Percentiles rank a stretch among this genome's conserved stretches.
Evolutionary conservation across 208 protist genomes (phyloP).

Genomic region (Leishmania turanica): DNA sequence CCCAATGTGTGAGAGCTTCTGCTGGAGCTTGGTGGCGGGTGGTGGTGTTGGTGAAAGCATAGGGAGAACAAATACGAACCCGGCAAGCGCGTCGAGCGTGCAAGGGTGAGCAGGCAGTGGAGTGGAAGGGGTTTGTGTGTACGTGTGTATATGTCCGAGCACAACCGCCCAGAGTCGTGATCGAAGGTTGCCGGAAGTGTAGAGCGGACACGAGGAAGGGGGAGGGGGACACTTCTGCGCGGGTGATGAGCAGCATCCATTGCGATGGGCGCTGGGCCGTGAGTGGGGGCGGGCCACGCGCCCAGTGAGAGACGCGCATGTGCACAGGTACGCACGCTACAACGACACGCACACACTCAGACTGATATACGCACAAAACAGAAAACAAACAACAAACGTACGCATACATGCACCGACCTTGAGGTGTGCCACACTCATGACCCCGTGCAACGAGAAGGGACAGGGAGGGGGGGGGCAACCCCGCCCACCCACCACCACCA

Average conservation of each 20-base stretch:
- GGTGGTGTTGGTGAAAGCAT: background rate
- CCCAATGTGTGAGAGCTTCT: background rate
- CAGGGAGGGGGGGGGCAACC: background rate
- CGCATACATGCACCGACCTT: background rate
- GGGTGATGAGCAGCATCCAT: background rate
- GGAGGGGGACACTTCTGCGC: background rate
- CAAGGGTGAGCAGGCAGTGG: background rate
- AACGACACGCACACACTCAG: background rate
- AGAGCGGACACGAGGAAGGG: background rate
- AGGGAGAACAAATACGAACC: background rate
- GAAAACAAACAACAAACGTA: background rate
- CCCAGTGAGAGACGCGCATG: background rate
- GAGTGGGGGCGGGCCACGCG: background rate
- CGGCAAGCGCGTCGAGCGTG: background rate
- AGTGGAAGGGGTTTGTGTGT: background rate
- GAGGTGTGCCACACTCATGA: background rate
- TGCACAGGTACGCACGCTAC: background rate
- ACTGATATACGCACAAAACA: slow-evolving; percentile 8
- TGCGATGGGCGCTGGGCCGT: background rate
- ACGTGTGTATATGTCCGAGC: background rate
- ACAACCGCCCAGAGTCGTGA: background rate
- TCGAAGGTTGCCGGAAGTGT: background rate
- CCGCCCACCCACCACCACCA: background rate
- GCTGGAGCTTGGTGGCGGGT: background rate
- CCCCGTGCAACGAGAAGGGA: background rate